phyloP scores from a whole-genome alignment of 345 rosid genomes.

The Syzygium oleosum region DNA sequence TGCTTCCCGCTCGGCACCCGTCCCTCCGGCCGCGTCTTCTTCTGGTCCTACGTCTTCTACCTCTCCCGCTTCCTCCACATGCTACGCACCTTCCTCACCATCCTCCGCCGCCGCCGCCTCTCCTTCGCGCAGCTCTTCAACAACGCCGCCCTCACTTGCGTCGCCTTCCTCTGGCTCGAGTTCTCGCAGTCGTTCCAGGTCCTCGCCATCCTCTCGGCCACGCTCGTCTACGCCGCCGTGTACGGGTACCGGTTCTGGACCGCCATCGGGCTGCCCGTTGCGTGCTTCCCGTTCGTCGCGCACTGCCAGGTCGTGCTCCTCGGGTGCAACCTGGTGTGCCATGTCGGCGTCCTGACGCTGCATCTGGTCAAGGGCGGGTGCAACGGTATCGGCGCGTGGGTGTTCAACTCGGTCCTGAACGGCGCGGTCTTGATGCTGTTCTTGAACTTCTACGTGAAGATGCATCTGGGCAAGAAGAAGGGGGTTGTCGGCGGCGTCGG shows the following conservation, averaged over 20 bases:
- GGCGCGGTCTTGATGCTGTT: slow-evolving; percentile 45
- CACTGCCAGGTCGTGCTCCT: slow-evolving; percentile 53
- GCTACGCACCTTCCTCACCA: slow-evolving; percentile 52
- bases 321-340: slow-evolving; percentile 71
- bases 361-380: slow-evolving; percentile 91
- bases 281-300: slow-evolving; percentile 60
- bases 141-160: slow-evolving; percentile 45
- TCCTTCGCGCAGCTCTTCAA: slow-evolving; percentile 55
- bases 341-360: slow-evolving; percentile 59
- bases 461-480: slow-evolving; percentile 59
- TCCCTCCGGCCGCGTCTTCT: slow-evolving; percentile 92
- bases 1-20: slow-evolving; percentile 90
- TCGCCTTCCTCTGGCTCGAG: slow-evolving; percentile 82
- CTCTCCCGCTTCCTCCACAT: slow-evolving; percentile 77
- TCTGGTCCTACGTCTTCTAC: slow-evolving; percentile 89
- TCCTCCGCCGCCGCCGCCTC: slow-evolving; percentile 42
- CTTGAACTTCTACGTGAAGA: slow-evolving; percentile 60
- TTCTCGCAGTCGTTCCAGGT: slow-evolving; percentile 89
- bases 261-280: slow-evolving; percentile 62
- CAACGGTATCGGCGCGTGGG: slow-evolving; percentile 90
- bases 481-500: not conserved
- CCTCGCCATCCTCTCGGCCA: slow-evolving; percentile 63
- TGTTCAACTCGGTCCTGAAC: slow-evolving; percentile 67
- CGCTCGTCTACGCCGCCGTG: slow-evolving; percentile 54
- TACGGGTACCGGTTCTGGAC: slow-evolving; percentile 93